phyloP scores from a whole-genome alignment of 192 early-diverging fungal species.

The Umbelopsis vinacea region DNA sequence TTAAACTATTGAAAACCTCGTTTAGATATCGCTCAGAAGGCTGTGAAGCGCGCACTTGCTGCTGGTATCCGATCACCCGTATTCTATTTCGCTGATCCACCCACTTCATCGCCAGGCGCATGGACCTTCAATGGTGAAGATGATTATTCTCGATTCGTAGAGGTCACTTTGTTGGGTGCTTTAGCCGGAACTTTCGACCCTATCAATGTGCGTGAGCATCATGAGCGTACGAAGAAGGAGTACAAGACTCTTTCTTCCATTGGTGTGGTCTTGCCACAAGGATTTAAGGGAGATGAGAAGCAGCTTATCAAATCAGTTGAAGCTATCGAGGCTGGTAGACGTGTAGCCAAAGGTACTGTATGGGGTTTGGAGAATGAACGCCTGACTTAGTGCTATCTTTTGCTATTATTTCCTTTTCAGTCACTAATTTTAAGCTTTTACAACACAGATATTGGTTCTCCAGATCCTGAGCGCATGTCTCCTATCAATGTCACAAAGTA shows the following conservation, averaged over 20 bases:
- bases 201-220: constrained; percentile 80
- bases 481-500: constrained; percentile 74
- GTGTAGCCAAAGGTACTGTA: constrained; percentile 61
- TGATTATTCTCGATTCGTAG: constrained; percentile 72
- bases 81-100: constrained; percentile 62
- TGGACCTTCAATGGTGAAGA: constrained; percentile 39
- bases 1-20: not conserved
- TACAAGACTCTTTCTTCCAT: constrained; percentile 63
- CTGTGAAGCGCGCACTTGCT: constrained; percentile 63
- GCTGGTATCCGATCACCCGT: constrained; percentile 67
- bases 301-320: constrained; percentile 54
- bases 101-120: constrained; percentile 30
- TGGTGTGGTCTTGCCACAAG: constrained; percentile 52
- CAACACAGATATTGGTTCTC: constrained; percentile 77
- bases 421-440: not conserved
- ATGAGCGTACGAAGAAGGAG: constrained; percentile 46
- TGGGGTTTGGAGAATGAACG: not conserved
- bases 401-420: constrained; percentile 26
- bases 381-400: not conserved
- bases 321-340: constrained; percentile 78
- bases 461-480: constrained; percentile 88
- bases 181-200: constrained; percentile 77
- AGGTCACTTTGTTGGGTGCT: constrained; percentile 75
- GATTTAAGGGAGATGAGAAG: constrained; percentile 37
- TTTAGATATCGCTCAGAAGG: constrained; percentile 68